Percentiles rank a stretch among this genome's conserved stretches.
phyloP scores from a whole-genome alignment of 805 yeast genomes.

The Yamadazyma takamatsuzukensis region DNA sequence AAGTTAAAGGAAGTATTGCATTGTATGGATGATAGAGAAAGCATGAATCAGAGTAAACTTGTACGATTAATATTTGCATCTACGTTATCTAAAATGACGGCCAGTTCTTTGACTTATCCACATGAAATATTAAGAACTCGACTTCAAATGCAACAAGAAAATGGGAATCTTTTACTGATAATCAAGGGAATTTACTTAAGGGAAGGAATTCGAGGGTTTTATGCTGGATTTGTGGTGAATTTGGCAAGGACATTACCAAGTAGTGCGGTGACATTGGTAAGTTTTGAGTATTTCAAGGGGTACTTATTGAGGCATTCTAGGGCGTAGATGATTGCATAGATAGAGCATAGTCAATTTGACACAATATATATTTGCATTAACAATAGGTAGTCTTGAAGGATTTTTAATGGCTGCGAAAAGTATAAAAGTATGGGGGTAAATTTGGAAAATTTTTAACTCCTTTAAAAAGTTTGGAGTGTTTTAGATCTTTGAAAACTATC shows the following conservation, averaged over 20 bases:
- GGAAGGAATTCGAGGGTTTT: slow-evolving; percentile 82
- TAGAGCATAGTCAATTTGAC: no score
- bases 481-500: no score
- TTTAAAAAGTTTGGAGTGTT: no score
- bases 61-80: slow-evolving; percentile 52
- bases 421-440: no score
- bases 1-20: slow-evolving; percentile 57
- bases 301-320: slow-evolving; percentile 47
- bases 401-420: no score
- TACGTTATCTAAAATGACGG: slow-evolving; percentile 79
- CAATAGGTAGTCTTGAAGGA: no score
- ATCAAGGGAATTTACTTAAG: slow-evolving; percentile 44
- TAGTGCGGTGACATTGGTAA: slow-evolving; percentile 89
- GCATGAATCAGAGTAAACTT: slow-evolving; percentile 1
- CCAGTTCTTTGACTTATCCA: slow-evolving; percentile 87
- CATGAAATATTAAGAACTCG: slow-evolving; percentile 93
- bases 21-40: slow-evolving; percentile 12
- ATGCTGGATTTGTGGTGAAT: slow-evolving; percentile 85
- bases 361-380: no score
- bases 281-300: slow-evolving; percentile 77
- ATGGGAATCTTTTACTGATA: no score
- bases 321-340: no score
- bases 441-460: no score
- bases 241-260: slow-evolving; percentile 91
- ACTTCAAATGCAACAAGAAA: slow-evolving; percentile 61